Base-by-base conservation (phyloP, 169 alveolate genomes). In the Plasmodium inui region DNA sequence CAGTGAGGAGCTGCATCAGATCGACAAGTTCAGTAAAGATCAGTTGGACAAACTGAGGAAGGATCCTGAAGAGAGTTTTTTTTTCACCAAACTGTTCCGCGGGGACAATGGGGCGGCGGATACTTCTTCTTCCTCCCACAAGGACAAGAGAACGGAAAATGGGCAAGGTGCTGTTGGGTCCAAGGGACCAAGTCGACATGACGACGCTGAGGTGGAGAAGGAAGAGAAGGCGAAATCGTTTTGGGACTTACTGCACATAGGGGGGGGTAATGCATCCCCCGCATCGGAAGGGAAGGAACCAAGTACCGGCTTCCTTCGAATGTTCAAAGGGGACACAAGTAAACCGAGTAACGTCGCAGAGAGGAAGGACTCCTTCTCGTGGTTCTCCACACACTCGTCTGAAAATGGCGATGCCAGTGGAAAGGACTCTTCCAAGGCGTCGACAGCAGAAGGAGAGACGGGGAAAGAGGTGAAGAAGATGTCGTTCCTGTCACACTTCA, bases 21-120 rank as follows among this genome's bases (percentile, higher is more conserved):
- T 73, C 34, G 84, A 85, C 50, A 44, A 50, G 37, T 44, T 28
- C 19, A 85, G 84, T 26, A 50, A 44, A 12, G 93, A 85, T 1
- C 76, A 85, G 26, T 73, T 85, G 14, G 53, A 85, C 57, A 85
- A 41, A 73, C 78, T 85, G 57, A 85, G 50, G 22, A 71, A 73
- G 19, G 39, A 26, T 30, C 61, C 93, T 7, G 85, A 85, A 10
- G 44, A 53, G 5, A 73, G 50, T 37, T 28, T 85, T 8, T 73
- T 85, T 39, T 85, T 73, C 57, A 46, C 93, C 30, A 85, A 72
- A 50, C 41, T 73, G 12, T 61, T 85, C 53, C 14, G 73, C 10
- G 50, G 8, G 44, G n/a, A 12, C 3, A 46, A 22, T 0, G 28
- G 57, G 19, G 17, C 57, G 8, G 74, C 22, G n/a, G 46, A 12